Evolutionary conservation across 2,329 filamentous ascomycete species (phyloP).

Genomic region (Neurospora sp.): DNA sequence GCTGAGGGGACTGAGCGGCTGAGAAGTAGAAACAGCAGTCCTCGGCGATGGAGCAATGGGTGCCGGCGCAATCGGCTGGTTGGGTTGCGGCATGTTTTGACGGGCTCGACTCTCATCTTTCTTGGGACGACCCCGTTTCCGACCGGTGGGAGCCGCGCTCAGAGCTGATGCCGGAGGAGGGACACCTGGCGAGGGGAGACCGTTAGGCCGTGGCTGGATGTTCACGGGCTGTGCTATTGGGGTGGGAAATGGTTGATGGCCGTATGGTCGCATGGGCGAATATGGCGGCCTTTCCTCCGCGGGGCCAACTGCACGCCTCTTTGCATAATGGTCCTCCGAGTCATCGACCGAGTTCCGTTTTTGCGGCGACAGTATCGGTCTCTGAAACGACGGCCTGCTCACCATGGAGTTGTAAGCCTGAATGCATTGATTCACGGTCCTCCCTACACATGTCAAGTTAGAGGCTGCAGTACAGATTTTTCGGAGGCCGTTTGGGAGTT

Average conservation of each 20-base stretch:
- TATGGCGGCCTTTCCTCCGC: slow-evolving; percentile 14
- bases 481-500: background rate
- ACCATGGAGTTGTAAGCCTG: slow-evolving; percentile 24
- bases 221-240: slow-evolving; percentile 12
- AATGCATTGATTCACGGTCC: slow-evolving; percentile 26
- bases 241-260: slow-evolving; percentile 4
- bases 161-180: slow-evolving; percentile 10
- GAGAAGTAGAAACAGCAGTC: background rate
- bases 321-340: slow-evolving; percentile 21
- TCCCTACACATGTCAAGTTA: slow-evolving; percentile 20
- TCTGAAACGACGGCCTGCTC: slow-evolving; percentile 15
- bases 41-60: slow-evolving; percentile 6
- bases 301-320: slow-evolving; percentile 21
- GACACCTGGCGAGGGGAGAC: slow-evolving; percentile 11
- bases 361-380: slow-evolving; percentile 17
- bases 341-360: slow-evolving; percentile 26
- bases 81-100: slow-evolving; percentile 15
- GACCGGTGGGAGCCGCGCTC: slow-evolving; percentile 14
- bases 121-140: slow-evolving; percentile 26
- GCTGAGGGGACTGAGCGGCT: slow-evolving; percentile 5
- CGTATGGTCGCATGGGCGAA: slow-evolving; percentile 6
- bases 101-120: slow-evolving; percentile 23
- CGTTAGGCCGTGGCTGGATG: slow-evolving; percentile 25
- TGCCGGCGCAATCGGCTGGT: slow-evolving; percentile 15
- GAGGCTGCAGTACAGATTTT: background rate